Conservation (phyloP, 2,329 filamentous ascomycete species). For the Didymella glomerata region DNA sequence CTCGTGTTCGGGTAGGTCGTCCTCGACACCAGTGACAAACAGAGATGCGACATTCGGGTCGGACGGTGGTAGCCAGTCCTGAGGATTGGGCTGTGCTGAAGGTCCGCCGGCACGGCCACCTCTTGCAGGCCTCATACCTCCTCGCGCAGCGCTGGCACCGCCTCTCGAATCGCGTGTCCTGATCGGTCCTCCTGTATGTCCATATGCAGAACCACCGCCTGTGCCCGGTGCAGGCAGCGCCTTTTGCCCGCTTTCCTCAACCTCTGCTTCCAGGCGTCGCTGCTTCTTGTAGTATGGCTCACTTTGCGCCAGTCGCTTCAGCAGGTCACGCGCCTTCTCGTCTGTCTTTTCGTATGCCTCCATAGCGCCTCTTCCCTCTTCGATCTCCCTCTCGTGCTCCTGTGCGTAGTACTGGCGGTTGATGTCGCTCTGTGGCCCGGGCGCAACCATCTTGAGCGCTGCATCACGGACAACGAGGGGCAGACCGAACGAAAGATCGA, state of each 20-base stretch:
- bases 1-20: slow-evolving; percentile 92
- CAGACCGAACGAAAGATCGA: slow-evolving; percentile 93
- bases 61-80: slow-evolving; percentile 84
- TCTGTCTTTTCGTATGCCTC: slow-evolving; percentile 98
- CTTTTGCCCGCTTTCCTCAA: slow-evolving; percentile 52
- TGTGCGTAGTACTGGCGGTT: slow-evolving; percentile 98
- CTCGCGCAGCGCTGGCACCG: slow-evolving; percentile 41
- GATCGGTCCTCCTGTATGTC: slow-evolving; percentile 72
- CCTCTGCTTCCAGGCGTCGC: slow-evolving; percentile 72
- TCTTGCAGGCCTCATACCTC: slow-evolving; percentile 51
- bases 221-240: slow-evolving; percentile 52
- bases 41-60: slow-evolving; percentile 90
- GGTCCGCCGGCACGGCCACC: slow-evolving; percentile 63
- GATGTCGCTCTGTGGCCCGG: slow-evolving; percentile 88
- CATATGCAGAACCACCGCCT: slow-evolving; percentile 42
- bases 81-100: slow-evolving; percentile 78
- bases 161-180: slow-evolving; percentile 70
- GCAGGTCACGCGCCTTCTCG: slow-evolving; percentile 89
- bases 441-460: slow-evolving; percentile 96
- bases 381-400: slow-evolving; percentile 93
- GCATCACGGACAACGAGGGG: slow-evolving; percentile 96
- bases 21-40: slow-evolving; percentile 94
- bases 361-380: slow-evolving; percentile 80
- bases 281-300: slow-evolving; percentile 96
- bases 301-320: slow-evolving; percentile 85